A percentile compares a stretch with the other conserved stretches of the same genome.
Conservation (phyloP, 2,329 filamentous ascomycete species). For the Dactylellina haptotyla region DNA sequence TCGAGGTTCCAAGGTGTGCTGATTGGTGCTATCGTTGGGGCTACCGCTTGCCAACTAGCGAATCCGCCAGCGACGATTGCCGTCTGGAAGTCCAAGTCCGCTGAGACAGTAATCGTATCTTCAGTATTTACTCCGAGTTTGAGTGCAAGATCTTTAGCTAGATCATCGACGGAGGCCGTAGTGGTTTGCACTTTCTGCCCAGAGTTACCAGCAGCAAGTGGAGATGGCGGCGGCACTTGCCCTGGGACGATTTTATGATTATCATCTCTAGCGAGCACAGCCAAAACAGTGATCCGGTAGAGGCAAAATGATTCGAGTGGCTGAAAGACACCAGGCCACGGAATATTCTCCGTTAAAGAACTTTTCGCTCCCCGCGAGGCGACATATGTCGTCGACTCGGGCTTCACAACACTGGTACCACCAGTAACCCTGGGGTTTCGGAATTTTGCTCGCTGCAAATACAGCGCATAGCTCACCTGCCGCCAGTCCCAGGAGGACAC, state of each 20-base stretch:
- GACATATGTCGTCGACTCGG: neutral
- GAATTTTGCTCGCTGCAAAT: too few species aligned
- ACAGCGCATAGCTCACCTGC: constrained; percentile 34
- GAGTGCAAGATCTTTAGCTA: neutral
- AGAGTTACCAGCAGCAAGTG: too few species aligned
- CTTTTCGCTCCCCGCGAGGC: neutral
- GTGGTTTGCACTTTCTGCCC: neutral
- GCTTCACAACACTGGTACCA: too few species aligned
- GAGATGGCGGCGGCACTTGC: neutral
- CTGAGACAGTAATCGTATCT: neutral
- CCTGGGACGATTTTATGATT: neutral
- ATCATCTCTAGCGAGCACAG: constrained; percentile 9
- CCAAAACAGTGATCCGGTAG: constrained; percentile 13
- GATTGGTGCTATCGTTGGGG: constrained; percentile 19
- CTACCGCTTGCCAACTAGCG: constrained; percentile 7
- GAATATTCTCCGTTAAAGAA: constrained; percentile 29
- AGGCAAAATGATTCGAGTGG: neutral
- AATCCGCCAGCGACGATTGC: constrained; percentile 13
- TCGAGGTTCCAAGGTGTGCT: constrained; percentile 24
- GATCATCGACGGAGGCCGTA: neutral
- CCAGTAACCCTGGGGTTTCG: too few species aligned
- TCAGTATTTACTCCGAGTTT: neutral
- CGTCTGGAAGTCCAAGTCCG: constrained; percentile 7
- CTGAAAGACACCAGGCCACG: constrained; percentile 32
- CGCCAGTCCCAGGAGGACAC: constrained; percentile 19